Evolutionary conservation across 2,329 filamentous ascomycete genomes (phyloP).

Genomic region (Tolypocladium ophioglossoides): DNA sequence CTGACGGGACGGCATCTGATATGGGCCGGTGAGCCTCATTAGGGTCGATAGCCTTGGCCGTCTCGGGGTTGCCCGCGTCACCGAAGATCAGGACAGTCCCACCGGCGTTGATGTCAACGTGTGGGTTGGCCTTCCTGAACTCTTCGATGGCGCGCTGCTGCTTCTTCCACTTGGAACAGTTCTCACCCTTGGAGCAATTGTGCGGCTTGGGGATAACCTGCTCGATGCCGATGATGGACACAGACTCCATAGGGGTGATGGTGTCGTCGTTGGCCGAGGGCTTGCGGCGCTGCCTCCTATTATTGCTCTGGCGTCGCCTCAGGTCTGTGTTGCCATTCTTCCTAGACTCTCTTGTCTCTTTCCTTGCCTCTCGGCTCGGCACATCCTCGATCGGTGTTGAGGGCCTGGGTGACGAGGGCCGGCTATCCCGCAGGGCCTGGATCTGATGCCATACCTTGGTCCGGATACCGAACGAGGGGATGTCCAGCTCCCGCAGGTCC

Average conservation of each 20-base stretch:
- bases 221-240: constrained; percentile 88
- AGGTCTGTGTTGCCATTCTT: constrained; percentile 24
- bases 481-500: constrained; percentile 71
- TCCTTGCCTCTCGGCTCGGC: constrained; percentile 38
- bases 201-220: constrained; percentile 79
- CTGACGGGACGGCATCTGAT: constrained; percentile 68
- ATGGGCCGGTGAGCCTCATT: constrained; percentile 51
- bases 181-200: constrained; percentile 75
- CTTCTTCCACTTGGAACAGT: constrained; percentile 71
- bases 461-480: constrained; percentile 70
- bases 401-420: constrained; percentile 37
- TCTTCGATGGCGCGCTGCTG: constrained; percentile 68
- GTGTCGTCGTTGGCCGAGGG: constrained; percentile 46
- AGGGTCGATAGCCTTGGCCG: constrained; percentile 45
- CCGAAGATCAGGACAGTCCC: constrained; percentile 69
- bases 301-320: constrained; percentile 29
- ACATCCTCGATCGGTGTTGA: constrained; percentile 52
- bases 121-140: constrained; percentile 65
- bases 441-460: constrained; percentile 76
- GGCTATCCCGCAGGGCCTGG: constrained; percentile 51
- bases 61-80: constrained; percentile 67
- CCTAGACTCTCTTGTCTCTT: constrained; percentile 34
- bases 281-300: constrained; percentile 26
- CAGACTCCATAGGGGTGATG: constrained; percentile 70
- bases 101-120: constrained; percentile 40